Percentiles rank a stretch among this genome's conserved stretches.
These are phyloP conservation scores for Hortaea werneckii DNA, from an alignment of 2,329 filamentous ascomycete genomes.

Conservation along the genomic window DNA sequence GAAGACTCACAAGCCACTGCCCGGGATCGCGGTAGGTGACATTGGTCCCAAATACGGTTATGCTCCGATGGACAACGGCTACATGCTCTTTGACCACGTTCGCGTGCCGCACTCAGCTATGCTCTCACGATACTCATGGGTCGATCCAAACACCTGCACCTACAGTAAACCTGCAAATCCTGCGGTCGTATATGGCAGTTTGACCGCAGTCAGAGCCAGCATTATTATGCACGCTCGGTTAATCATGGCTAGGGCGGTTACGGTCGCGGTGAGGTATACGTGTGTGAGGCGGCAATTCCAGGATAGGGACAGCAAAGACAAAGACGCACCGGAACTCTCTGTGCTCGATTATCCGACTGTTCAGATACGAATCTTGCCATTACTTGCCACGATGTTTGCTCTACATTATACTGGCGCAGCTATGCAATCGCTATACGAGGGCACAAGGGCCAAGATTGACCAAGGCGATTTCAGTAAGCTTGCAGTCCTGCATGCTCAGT, in stretches of 20 bases:
- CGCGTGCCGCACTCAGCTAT: constrained; percentile 40
- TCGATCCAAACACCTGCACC: constrained; percentile 36
- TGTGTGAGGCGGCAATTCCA: constrained; percentile 40
- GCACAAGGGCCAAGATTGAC: constrained; percentile 38
- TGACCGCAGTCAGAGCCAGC: constrained; percentile 39
- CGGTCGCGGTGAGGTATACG: constrained; percentile 42
- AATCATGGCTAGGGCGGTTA: constrained; percentile 43
- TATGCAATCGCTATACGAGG: constrained; percentile 41
- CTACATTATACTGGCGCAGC: constrained; percentile 38
- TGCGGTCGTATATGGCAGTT: constrained; percentile 40
- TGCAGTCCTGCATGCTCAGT: constrained; percentile 44
- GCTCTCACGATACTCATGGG: constrained; percentile 39
- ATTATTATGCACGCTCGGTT: constrained; percentile 43
- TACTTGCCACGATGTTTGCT: constrained; percentile 44
- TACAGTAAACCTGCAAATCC: constrained; percentile 39
- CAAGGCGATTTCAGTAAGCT: constrained; percentile 40
- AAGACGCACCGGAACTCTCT: constrained; percentile 31
- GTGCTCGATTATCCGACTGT: constrained; percentile 47
- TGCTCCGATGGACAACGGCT: constrained; percentile 31
- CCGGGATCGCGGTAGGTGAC: constrained; percentile 43
- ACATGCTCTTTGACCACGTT: constrained; percentile 43
- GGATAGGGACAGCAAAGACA: constrained; percentile 35
- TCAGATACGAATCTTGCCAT: constrained; percentile 43
- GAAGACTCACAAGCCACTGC: constrained; percentile 37
- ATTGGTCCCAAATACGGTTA: constrained; percentile 48